A percentile compares a stretch with the other conserved stretches of the same genome.
phyloP scores from a whole-genome alignment of 108 stramenopile genomes.

The Pseudonitzschia multiseries region DNA sequence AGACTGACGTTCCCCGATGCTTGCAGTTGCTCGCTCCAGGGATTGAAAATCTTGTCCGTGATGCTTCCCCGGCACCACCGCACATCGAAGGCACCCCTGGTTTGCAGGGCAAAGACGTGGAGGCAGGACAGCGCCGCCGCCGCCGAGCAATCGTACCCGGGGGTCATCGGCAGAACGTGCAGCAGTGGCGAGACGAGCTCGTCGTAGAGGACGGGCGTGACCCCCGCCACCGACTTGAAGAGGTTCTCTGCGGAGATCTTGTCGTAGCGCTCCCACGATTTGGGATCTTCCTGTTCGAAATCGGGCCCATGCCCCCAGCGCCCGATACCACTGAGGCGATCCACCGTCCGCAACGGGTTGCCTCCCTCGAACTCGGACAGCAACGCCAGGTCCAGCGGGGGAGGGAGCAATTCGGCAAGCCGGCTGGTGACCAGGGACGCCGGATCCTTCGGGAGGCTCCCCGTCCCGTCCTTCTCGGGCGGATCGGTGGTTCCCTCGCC shows the following conservation, averaged over 20 bases:
- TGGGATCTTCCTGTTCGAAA: slow-evolving; percentile 71
- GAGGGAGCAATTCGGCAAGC: slow-evolving; percentile 60
- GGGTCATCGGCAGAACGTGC: slow-evolving; percentile 83
- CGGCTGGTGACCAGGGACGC: neutral
- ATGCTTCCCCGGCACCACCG: slow-evolving; percentile 79
- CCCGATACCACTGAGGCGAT: slow-evolving; percentile 66
- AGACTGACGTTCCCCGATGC: slow-evolving; percentile 48
- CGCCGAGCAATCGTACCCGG: slow-evolving; percentile 80
- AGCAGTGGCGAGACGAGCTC: slow-evolving; percentile 79
- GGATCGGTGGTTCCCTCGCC: slow-evolving; percentile 25
- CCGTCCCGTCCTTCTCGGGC: neutral
- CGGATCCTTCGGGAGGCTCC: neutral
- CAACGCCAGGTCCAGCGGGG: slow-evolving; percentile 73
- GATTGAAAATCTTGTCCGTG: slow-evolving; percentile 72
- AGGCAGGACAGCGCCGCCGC: slow-evolving; percentile 87
- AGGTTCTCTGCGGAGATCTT: slow-evolving; percentile 65
- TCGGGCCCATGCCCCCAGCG: slow-evolving; percentile 73
- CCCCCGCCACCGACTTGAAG: slow-evolving; percentile 61
- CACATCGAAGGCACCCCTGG: slow-evolving; percentile 85
- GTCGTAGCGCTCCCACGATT: slow-evolving; percentile 72
- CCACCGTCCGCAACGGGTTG: slow-evolving; percentile 36
- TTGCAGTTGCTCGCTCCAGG: slow-evolving; percentile 59
- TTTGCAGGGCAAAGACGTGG: slow-evolving; percentile 85
- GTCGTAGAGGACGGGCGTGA: slow-evolving; percentile 53
- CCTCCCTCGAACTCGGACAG: slow-evolving; percentile 57